Percentiles rank a stretch among this genome's conserved stretches.
phyloP scores from a whole-genome alignment of 495 filamentous ascomycete genomes.

The Penicillium cosmopolitanum region DNA sequence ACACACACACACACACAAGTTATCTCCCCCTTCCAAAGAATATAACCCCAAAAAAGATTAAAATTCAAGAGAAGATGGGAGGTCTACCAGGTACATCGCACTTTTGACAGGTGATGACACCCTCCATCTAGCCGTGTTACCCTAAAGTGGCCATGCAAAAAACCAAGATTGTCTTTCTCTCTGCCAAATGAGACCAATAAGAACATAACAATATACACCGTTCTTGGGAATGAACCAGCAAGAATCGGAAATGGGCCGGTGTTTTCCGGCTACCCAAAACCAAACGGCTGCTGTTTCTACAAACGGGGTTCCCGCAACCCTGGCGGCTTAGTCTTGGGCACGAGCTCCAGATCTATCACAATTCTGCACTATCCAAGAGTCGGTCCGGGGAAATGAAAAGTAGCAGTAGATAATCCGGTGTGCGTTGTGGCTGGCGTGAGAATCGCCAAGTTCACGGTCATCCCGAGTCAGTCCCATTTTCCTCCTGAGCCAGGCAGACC shows the following conservation, averaged over 20 bases:
- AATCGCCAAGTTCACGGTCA: neutral
- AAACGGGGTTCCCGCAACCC: constrained; percentile 4
- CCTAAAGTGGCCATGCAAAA: neutral
- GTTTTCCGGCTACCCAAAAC: constrained; percentile 19
- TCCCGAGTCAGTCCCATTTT: constrained; percentile 18
- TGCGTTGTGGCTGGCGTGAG: neutral
- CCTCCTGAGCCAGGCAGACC: constrained; percentile 9
- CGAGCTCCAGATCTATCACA: constrained; percentile 17
- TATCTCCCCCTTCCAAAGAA: neutral
- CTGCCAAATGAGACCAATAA: constrained; percentile 7
- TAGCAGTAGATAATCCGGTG: constrained; percentile 3
- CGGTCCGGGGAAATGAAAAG: constrained; percentile 12
- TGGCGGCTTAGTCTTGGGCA: constrained; percentile 6
- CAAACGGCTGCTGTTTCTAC: constrained; percentile 29
- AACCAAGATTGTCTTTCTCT: neutral
- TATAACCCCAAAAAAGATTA: too few relatives aligned
- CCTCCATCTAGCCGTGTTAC: constrained; percentile 1
- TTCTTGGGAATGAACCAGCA: neutral
- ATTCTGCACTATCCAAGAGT: neutral
- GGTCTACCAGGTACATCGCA: constrained; percentile 9
- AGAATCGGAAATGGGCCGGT: constrained; percentile 19
- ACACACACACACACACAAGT: neutral
- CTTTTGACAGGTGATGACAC: constrained; percentile 4
- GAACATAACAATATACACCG: neutral
- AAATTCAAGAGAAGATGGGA: too few relatives aligned